Evolutionary conservation across 176 grass and related monocot genomes (phyloP), one percentile per base, ranked within the genome.

Genomic region (Tuctoria greenei): DNA sequence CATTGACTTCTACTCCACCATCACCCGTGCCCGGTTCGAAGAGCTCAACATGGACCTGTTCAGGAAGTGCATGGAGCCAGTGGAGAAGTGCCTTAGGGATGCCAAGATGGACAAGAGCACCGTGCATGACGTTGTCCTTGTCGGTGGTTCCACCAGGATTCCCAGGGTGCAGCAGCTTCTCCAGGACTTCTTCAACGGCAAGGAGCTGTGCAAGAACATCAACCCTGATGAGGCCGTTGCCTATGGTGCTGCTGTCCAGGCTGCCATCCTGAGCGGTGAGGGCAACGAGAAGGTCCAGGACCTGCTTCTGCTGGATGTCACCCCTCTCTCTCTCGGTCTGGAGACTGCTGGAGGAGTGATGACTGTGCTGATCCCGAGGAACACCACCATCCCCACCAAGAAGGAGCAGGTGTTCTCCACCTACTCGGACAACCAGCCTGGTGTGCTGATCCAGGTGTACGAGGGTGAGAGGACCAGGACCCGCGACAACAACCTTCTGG

Each of bases 241-340:
- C 15, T 90, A 86, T 0, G 88, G 88, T 0, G 84, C 88, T 2
- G 66, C 88, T 1, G 83, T 90, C 20, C 88, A 83, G 76, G 84
- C 88, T 0, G 59, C 88, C n/a, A 86, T 90, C 70, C 70, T 90
- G 69, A 86, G 83, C 4, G 82, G 87, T 14, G 87, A 89, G 87
- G 87, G 87, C 73, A 89, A 89, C 3, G 87, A 86, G 87, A 89
- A 89, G 79, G 87, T 89, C 44, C 87, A 89, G 83, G 87, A 89
- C 78, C 72, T 89, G 25, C 69, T 86, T 8, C 70, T 90, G 15
- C 27, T 90, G 4, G 88, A 90, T 28, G 88, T 90, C 15, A 86
- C 79, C 60, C 88, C 88, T 61, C 88, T 82, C 4, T 82, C 88
- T 13, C 79, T 79, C 14, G 88, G 88, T 56, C 44, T 86, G 55